phyloP scores from a whole-genome alignment of 768 basidiomycete species.

The Lyophyllum shimeji region DNA sequence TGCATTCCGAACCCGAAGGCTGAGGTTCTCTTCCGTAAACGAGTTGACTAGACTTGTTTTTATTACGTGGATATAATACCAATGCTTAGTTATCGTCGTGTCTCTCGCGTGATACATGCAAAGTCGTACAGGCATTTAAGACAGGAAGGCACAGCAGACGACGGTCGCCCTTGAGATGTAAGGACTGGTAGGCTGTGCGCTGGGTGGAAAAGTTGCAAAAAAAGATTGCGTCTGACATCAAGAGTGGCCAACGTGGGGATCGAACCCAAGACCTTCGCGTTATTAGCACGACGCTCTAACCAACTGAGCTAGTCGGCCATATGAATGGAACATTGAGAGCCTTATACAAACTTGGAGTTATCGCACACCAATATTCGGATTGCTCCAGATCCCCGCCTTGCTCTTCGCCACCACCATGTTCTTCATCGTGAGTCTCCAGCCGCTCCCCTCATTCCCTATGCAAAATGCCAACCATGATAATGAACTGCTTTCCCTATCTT shows the following conservation, averaged over 20 bases:
- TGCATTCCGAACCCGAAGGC: constrained; percentile 11
- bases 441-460: neutral
- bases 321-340: neutral
- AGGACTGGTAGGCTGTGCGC: too few relatives aligned
- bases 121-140: too few relatives aligned
- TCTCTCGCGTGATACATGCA: too few relatives aligned
- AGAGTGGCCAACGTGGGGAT: constrained; percentile 78
- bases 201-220: too few relatives aligned
- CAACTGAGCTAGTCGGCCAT: constrained; percentile 89
- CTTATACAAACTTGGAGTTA: too few relatives aligned
- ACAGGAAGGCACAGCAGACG: too few relatives aligned
- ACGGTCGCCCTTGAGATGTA: too few relatives aligned
- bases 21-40: constrained; percentile 10
- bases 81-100: too few relatives aligned
- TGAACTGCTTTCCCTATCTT: neutral
- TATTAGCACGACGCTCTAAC: constrained; percentile 94
- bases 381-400: neutral
- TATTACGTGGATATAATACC: too few relatives aligned
- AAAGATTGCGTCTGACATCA: too few relatives aligned
- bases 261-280: constrained; percentile 84
- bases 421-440: constrained; percentile 62
- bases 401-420: constrained; percentile 46
- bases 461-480: neutral
- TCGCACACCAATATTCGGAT: too few relatives aligned
- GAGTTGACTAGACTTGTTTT: neutral